Percentiles rank a stretch among this genome's conserved stretches.
phyloP scores from a whole-genome alignment of 2,329 filamentous ascomycete genomes.

The Lachnellula cervina region DNA sequence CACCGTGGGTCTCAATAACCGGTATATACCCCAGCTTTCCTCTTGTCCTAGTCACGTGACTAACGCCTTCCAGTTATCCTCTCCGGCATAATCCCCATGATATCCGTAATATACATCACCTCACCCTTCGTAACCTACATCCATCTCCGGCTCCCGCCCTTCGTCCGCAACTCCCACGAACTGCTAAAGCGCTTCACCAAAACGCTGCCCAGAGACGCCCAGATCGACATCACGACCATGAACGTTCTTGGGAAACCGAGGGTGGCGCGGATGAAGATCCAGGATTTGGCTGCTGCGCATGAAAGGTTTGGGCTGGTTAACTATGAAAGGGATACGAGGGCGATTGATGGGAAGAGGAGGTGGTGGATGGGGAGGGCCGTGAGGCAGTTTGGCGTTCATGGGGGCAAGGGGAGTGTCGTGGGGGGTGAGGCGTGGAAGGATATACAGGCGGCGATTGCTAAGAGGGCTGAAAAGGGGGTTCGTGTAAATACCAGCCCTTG shows the following conservation, averaged over 20 bases:
- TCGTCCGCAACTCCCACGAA: slow-evolving; percentile 56
- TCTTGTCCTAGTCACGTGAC: background rate
- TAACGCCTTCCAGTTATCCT: slow-evolving; percentile 43
- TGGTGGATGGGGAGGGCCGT: slow-evolving; percentile 29
- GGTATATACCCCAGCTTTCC: slow-evolving; percentile 15
- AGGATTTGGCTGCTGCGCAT: slow-evolving; percentile 24
- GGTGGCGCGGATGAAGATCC: slow-evolving; percentile 24
- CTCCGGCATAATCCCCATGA: slow-evolving; percentile 59
- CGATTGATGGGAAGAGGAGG: slow-evolving; percentile 17
- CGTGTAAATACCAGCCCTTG: background rate
- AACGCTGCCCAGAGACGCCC: slow-evolving; percentile 39
- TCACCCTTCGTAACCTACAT: slow-evolving; percentile 69
- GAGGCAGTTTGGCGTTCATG: slow-evolving; percentile 27
- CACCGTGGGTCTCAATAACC: slow-evolving; percentile 23
- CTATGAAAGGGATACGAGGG: slow-evolving; percentile 24
- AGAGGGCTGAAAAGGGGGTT: background rate
- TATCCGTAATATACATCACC: slow-evolving; percentile 59
- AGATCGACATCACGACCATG: slow-evolving; percentile 37
- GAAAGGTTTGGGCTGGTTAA: slow-evolving; percentile 31
- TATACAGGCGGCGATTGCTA: slow-evolving; percentile 20
- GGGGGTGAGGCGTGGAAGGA: slow-evolving; percentile 28
- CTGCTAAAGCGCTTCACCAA: slow-evolving; percentile 49
- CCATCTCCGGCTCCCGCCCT: slow-evolving; percentile 61
- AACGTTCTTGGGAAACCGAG: slow-evolving; percentile 36
- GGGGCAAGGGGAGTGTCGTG: slow-evolving; percentile 16